phyloP scores from a whole-genome alignment of 1,139 yeast species.

The Diutina siamensis region DNA sequence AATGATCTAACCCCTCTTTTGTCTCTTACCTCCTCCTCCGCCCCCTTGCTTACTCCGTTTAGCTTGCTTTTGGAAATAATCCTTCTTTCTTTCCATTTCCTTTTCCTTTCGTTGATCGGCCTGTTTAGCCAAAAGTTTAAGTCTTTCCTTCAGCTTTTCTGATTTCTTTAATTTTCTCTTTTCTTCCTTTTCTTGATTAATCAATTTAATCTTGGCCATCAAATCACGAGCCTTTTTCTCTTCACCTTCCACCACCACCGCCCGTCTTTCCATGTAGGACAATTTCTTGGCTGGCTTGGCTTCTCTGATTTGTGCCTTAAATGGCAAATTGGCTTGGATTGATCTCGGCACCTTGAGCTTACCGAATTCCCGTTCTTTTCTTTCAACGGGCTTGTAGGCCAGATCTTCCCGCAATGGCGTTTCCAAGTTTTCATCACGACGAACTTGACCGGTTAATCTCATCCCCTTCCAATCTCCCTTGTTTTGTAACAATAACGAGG shows the following conservation, averaged over 20 bases:
- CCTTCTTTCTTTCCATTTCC: conserved; percentile 79
- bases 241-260: conserved; percentile 85
- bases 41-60: not conserved
- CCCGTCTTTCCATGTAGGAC: conserved; percentile 82
- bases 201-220: conserved; percentile 76
- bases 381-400: conserved; percentile 68
- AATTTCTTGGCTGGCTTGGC: conserved; percentile 68
- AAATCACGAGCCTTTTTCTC: conserved; percentile 89
- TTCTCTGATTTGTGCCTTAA: conserved; percentile 61
- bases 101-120: conserved; percentile 65
- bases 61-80: conserved; percentile 65
- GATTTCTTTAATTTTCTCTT: conserved; percentile 67
- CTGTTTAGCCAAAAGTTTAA: conserved; percentile 61
- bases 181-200: conserved; percentile 76
- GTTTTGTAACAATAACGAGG: conserved; percentile 65
- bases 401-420: conserved; percentile 61
- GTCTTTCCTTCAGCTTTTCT: conserved; percentile 64
- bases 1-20: not conserved
- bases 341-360: conserved; percentile 77
- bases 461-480: conserved; percentile 92
- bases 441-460: conserved; percentile 87
- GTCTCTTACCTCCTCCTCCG: not conserved
- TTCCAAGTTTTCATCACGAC: conserved; percentile 61
- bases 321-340: conserved; percentile 70
- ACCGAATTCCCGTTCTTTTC: conserved; percentile 80